Base-by-base conservation (phyloP, 768 basidiomycete genomes). In the Glaciozyma martinii region DNA sequence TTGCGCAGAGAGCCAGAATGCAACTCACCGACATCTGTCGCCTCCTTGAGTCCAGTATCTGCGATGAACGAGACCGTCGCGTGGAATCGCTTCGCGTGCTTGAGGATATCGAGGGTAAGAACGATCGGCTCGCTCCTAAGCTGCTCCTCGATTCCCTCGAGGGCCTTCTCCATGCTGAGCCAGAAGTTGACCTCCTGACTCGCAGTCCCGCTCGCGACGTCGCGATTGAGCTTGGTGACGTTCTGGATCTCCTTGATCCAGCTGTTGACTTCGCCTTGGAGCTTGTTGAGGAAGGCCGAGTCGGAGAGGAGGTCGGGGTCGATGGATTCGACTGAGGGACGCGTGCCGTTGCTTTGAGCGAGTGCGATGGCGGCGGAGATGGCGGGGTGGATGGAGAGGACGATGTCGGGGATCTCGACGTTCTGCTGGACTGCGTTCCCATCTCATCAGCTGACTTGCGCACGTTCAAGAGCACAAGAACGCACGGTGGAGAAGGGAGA, bases 111-210 rank as follows among this genome's bases (percentile, higher is more conserved):
- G 66, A 80, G 70, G 3, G 78, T 77, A 56, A 80, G 67, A 21
- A 67, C 63, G 54, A 99, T 90, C 74, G 92, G 89, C 56, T 97
- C 93, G 66, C 89, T 90, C 68, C 86, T 81, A 65, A 99, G 80
- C 74, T 99, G 95, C 0, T 84, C 79, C 74, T 97, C 93, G 73
- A 98, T 98, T 0, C 84, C 87, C 73, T 98, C 95, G 68, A 99
- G 77, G 9, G 92, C 92, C 52, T 89, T 81, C 76, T 99, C 95
- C 76, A 99, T 81, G 75, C 87, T 89, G 29, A 98, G 80, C 95
- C 95, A 98, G 74, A 99, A 98, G 77, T 98, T 98, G 80, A 99
- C 92, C 76, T 98, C 95, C 74, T 99, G 95, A 0, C 90, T 93
- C 3, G 95, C 94, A 0, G 94, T 98, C 3, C 94, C 94, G 7